These are phyloP conservation scores for Epicoccum sorghinum DNA, from an alignment of 2,329 filamentous ascomycete species.

Conservation along the genomic window DNA sequence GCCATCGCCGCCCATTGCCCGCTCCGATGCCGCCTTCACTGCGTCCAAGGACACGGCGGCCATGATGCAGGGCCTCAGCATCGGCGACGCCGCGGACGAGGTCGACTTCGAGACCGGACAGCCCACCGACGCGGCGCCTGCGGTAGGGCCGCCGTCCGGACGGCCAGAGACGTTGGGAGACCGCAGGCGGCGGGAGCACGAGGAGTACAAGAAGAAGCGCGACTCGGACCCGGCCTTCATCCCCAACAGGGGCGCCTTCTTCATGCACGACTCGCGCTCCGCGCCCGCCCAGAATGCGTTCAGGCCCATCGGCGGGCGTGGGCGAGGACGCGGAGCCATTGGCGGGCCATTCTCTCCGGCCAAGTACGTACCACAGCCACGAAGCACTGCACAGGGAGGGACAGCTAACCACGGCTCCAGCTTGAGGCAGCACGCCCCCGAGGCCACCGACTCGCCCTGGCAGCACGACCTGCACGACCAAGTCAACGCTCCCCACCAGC, in stretches of 20 bases:
- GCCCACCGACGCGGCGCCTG: conserved; percentile 46
- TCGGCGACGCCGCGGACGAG: conserved; percentile 49
- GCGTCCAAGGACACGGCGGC: conserved; percentile 63
- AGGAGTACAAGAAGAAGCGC: conserved; percentile 86
- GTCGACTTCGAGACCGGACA: conserved; percentile 59
- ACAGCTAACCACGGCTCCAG: conserved; percentile 45
- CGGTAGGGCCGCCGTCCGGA: conserved; percentile 39
- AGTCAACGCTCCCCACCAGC: conserved; percentile 49
- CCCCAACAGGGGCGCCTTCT: conserved; percentile 91
- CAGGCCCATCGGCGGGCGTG: conserved; percentile 66
- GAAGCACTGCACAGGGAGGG: background rate
- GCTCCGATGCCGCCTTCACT: conserved; percentile 46
- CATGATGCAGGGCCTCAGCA: conserved; percentile 65
- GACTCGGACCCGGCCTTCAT: conserved; percentile 93
- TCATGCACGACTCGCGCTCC: conserved; percentile 91
- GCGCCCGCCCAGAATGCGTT: conserved; percentile 80
- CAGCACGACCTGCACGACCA: conserved; percentile 92
- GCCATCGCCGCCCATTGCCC: conserved; percentile 45
- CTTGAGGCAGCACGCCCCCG: conserved; percentile 49
- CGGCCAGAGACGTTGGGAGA: conserved; percentile 67
- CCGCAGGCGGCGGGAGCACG: conserved; percentile 80
- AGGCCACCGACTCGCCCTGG: conserved; percentile 77
- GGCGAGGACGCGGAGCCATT: conserved; percentile 60
- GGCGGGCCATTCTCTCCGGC: conserved; percentile 62
- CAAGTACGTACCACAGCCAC: conserved; percentile 58